A percentile compares a stretch with the other conserved stretches of the same genome.
These are phyloP conservation scores for Terfezia boudieri DNA, from an alignment of 495 filamentous ascomycete genomes.

Conservation along the genomic window DNA sequence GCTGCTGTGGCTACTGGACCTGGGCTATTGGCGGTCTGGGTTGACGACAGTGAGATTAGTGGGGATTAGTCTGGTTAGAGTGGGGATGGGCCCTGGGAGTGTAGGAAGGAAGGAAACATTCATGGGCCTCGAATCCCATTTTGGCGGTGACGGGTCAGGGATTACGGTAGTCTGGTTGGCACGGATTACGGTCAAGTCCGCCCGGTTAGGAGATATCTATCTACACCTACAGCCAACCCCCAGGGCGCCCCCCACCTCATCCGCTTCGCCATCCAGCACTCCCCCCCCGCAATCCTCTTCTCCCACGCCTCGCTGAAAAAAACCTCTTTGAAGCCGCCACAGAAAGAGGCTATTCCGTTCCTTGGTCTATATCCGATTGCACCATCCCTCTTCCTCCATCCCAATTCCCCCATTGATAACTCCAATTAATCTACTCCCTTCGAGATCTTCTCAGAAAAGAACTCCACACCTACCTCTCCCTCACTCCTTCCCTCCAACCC, in stretches of 20 bases:
- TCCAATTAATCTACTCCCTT: conserved; percentile 39
- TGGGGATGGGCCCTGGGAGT: conserved; percentile 10
- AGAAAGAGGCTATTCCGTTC: conserved; percentile 61
- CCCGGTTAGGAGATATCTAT: conserved; percentile 14
- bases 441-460: conserved; percentile 69
- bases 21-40: conserved; percentile 40
- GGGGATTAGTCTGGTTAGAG: too few species aligned
- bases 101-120: conserved; percentile 4
- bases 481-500: conserved; percentile 8
- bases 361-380: conserved; percentile 61
- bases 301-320: conserved; percentile 54
- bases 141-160: background rate
- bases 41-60: conserved; percentile 32
- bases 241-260: conserved; percentile 30
- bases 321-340: conserved; percentile 75
- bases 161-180: too few species aligned
- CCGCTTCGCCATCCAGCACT: conserved; percentile 32
- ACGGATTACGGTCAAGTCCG: conserved; percentile 1
- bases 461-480: conserved; percentile 35
- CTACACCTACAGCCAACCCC: conserved; percentile 20
- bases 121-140: conserved; percentile 2
- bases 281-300: conserved; percentile 49
- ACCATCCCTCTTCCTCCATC: background rate
- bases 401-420: background rate
- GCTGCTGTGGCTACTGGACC: conserved; percentile 25